Evolutionary conservation across 176 grass and related monocot genomes (phyloP).

Genomic region (Triticum urartu): DNA sequence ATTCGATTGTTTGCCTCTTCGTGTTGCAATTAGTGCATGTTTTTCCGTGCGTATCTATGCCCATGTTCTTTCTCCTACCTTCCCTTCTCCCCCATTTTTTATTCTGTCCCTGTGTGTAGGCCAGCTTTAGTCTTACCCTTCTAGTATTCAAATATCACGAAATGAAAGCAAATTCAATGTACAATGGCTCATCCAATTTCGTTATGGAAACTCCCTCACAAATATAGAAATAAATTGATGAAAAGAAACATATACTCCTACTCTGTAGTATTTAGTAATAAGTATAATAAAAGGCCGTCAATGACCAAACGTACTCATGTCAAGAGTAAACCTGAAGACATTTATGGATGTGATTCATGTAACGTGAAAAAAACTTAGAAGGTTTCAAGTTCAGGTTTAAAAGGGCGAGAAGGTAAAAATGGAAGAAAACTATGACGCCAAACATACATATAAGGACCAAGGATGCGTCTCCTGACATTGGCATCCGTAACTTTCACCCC

Average conservation of each 20-base stretch:
- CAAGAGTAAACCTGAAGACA: background rate
- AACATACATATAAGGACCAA: background rate
- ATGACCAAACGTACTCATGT: background rate
- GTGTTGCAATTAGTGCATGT: no score
- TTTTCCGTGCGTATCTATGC: no score
- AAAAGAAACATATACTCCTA: background rate
- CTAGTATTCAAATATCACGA: background rate
- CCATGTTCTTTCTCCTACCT: background rate
- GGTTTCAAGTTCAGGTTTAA: background rate
- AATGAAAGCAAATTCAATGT: background rate
- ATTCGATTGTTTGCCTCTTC: no score
- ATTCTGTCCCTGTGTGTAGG: background rate
- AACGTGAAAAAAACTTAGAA: background rate
- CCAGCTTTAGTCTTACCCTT: background rate
- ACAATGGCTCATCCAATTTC: background rate
- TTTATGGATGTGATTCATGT: background rate
- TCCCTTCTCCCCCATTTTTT: background rate
- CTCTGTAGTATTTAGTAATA: background rate
- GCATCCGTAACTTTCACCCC: background rate
- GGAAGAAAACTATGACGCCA: background rate
- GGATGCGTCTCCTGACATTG: background rate
- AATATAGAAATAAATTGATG: constrained; percentile 1
- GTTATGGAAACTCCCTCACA: background rate
- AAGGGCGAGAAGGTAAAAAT: background rate
- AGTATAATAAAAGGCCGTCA: background rate